phyloP scores from a whole-genome alignment of 2,329 filamentous ascomycete genomes.

The Phyllosticta paracitricarpa region DNA sequence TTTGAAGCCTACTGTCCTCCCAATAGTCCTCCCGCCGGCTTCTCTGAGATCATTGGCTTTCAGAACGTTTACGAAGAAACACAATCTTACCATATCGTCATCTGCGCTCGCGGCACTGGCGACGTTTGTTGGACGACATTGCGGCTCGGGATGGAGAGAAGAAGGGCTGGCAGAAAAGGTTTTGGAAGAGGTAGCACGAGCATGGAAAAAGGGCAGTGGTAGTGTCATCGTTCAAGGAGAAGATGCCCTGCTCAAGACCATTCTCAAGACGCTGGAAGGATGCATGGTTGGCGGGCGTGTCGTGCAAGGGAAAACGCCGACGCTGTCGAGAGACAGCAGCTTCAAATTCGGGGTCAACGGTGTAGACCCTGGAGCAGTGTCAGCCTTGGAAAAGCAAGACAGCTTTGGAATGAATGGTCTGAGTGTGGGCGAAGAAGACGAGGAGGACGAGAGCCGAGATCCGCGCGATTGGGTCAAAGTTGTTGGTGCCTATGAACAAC shows the following conservation, averaged over 20 bases:
- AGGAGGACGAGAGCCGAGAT: conserved; percentile 53
- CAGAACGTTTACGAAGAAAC: conserved; percentile 92
- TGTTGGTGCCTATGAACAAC: conserved; percentile 76
- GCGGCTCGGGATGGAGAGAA: conserved; percentile 92
- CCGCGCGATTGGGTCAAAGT: conserved; percentile 76
- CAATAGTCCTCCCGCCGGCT: conserved; percentile 78
- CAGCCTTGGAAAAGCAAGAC: conserved; percentile 49
- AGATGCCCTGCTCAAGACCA: conserved; percentile 58
- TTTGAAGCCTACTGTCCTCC: conserved; percentile 57
- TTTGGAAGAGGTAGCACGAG: conserved; percentile 79
- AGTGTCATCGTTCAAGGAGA: conserved; percentile 86
- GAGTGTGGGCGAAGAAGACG: conserved; percentile 45
- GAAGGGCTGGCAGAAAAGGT: conserved; percentile 88
- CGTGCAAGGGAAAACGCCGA: conserved; percentile 37
- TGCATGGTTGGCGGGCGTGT: conserved; percentile 82
- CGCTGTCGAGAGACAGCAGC: conserved; percentile 54
- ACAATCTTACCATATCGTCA: conserved; percentile 85
- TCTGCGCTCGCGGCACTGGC: conserved; percentile 77
- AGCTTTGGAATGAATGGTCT: conserved; percentile 51
- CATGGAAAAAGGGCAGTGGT: conserved; percentile 84
- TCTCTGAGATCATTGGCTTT: conserved; percentile 86
- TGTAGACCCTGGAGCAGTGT: conserved; percentile 19
- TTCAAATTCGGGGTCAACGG: conserved; percentile 47
- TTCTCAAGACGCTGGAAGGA: conserved; percentile 73
- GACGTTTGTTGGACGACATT: conserved; percentile 83